Percentiles rank a stretch among this genome's conserved stretches.
These are phyloP conservation scores for Cyberlindnera xylosilytica DNA, from an alignment of 805 yeast genomes.

Conservation along the genomic window DNA sequence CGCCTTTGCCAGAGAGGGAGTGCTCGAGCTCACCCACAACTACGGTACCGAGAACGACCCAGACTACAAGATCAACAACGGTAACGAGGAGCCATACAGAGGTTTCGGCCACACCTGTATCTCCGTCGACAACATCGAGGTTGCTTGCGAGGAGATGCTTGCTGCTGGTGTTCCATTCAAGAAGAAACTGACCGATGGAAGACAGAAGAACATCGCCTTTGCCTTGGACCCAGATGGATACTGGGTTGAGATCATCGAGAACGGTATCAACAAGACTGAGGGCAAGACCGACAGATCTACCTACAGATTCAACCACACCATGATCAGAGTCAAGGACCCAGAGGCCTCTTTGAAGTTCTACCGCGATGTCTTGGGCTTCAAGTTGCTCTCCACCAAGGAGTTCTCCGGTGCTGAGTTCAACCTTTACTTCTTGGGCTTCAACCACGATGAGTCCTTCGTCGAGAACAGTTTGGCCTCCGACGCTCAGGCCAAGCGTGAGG, in stretches of 20 bases:
- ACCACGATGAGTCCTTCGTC: slow-evolving; percentile 42
- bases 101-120: slow-evolving; percentile 96
- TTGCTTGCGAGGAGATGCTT: slow-evolving; percentile 56
- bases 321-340: slow-evolving; percentile 92
- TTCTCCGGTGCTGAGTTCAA: slow-evolving; percentile 75
- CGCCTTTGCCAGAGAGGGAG: slow-evolving; percentile 44
- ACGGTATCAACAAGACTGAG: slow-evolving; percentile 40
- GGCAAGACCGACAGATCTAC: slow-evolving; percentile 34
- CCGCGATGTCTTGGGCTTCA: slow-evolving; percentile 76
- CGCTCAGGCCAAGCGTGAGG: slow-evolving; percentile 48
- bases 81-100: slow-evolving; percentile 78
- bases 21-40: slow-evolving; percentile 80
- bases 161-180: slow-evolving; percentile 67
- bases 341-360: slow-evolving; percentile 73
- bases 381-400: slow-evolving; percentile 53
- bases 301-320: slow-evolving; percentile 71
- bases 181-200: slow-evolving; percentile 83
- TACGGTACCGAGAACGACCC: slow-evolving; percentile 66
- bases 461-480: slow-evolving; percentile 34
- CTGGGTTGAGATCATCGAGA: slow-evolving; percentile 89
- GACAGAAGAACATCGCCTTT: slow-evolving; percentile 91
- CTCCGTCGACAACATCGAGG: slow-evolving; percentile 75
- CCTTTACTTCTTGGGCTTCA: slow-evolving; percentile 81
- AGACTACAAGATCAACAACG: slow-evolving; percentile 62
- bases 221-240: slow-evolving; percentile 95